Conservation (phyloP, 192 early-diverging fungal species). For the Backusella tarrabulga region DNA sequence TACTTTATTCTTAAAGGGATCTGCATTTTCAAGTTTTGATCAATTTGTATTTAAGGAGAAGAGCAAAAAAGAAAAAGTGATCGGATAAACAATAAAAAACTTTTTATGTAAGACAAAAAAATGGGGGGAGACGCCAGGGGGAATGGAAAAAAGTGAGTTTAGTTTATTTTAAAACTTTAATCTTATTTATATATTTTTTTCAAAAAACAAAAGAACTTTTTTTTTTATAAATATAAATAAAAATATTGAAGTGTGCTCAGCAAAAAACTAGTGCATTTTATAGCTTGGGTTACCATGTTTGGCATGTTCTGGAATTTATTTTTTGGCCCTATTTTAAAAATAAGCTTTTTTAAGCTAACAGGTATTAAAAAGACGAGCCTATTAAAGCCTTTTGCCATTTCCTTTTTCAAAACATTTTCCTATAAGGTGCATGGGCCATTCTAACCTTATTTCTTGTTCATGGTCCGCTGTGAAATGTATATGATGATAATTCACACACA, state of each 20-base stretch:
- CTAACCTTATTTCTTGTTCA: too few species aligned
- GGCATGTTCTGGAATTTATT: neutral
- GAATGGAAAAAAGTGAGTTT: neutral
- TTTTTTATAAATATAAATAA: neutral
- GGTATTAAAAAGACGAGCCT: neutral
- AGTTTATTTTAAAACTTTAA: constrained; percentile 1
- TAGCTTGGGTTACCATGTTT: neutral
- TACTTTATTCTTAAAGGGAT: neutral
- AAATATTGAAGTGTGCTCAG: neutral
- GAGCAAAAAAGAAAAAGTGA: neutral
- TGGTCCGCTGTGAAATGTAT: too few species aligned
- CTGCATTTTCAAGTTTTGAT: neutral
- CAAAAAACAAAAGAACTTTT: neutral
- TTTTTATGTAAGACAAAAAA: neutral
- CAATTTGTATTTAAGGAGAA: neutral
- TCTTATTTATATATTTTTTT: neutral
- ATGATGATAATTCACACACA: too few species aligned
- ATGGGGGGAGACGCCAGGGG: neutral
- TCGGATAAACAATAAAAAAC: neutral
- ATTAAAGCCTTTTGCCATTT: neutral
- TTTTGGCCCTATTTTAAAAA: neutral
- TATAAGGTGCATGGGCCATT: too few species aligned
- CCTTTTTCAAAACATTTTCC: neutral
- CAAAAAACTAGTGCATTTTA: neutral
- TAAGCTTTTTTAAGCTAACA: neutral